Percentiles rank a stretch among this genome's conserved stretches.
Evolutionary conservation across 495 filamentous ascomycete species (phyloP).

Genomic region (Penicillium bovifimosum): DNA sequence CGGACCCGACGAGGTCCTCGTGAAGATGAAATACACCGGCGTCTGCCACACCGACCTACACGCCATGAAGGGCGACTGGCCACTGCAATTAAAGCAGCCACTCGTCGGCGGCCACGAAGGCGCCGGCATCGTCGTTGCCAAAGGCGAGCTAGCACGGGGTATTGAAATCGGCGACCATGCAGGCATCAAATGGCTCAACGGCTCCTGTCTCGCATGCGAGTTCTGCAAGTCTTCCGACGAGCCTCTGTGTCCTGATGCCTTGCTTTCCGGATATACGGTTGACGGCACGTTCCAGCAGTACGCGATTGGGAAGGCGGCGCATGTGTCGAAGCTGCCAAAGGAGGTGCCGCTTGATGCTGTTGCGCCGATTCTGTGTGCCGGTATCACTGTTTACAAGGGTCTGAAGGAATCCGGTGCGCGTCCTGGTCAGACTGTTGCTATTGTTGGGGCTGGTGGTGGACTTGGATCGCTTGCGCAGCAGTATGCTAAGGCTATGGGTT

Average conservation of each 20-base stretch:
- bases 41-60: constrained; percentile 90
- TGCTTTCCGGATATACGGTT: constrained; percentile 83
- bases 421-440: constrained; percentile 66
- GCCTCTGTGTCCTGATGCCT: constrained; percentile 66
- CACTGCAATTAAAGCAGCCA: constrained; percentile 67
- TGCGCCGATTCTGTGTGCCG: constrained; percentile 77
- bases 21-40: constrained; percentile 89
- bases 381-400: constrained; percentile 88
- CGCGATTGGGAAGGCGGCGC: constrained; percentile 74
- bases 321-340: constrained; percentile 75
- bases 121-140: constrained; percentile 78
- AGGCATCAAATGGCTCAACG: constrained; percentile 91
- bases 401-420: constrained; percentile 69
- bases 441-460: constrained; percentile 83
- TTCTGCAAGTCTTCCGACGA: constrained; percentile 76
- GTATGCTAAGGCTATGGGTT: constrained; percentile 83
- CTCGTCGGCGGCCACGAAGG: constrained; percentile 96
- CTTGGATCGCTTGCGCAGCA: constrained; percentile 76
- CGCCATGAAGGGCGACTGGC: constrained; percentile 87
- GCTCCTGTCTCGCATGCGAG: constrained; percentile 68
- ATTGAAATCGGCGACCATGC: constrained; percentile 74
- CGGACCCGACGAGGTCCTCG: constrained; percentile 78
- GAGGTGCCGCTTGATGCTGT: constrained; percentile 68
- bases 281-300: constrained; percentile 94
- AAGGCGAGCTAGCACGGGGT: constrained; percentile 65